phyloP scores from a whole-genome alignment of 1,284 basidiomycete genomes.

The Uromyces viciae-fabae region DNA sequence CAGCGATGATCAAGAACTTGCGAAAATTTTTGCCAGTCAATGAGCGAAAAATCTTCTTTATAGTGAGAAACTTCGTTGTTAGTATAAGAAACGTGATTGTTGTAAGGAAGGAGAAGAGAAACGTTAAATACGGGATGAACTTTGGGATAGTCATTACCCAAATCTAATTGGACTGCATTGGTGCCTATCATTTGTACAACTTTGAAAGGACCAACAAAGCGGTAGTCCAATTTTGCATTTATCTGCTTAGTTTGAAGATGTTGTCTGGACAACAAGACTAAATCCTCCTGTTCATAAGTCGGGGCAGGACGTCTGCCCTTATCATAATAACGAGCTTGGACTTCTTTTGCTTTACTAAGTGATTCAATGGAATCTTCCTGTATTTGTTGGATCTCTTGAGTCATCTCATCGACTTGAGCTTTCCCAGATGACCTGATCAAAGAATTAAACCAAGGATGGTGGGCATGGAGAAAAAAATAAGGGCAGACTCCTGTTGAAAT shows the following conservation, averaged over 20 bases:
- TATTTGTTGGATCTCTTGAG: neutral
- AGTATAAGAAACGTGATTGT: neutral
- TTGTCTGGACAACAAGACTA: neutral
- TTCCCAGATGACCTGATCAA: neutral
- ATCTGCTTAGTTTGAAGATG: neutral
- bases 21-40: neutral
- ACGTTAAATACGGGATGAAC: constrained; percentile 6
- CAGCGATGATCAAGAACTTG: neutral
- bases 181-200: neutral
- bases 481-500: neutral
- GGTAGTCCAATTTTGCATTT: constrained; percentile 12
- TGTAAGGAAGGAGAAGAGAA: neutral
- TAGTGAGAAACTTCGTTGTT: neutral
- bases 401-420: neutral
- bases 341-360: neutral
- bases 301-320: neutral
- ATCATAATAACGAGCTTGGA: neutral
- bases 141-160: neutral
- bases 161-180: neutral
- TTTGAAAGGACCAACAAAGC: constrained; percentile 3
- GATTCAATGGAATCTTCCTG: neutral
- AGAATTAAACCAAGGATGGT: constrained; percentile 25
- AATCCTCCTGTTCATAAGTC: neutral
- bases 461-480: constrained; percentile 28
- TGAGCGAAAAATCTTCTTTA: neutral